Evolutionary conservation across 75 land plant species (phyloP), one percentile per base, ranked within the genome.

Genomic region (Ceratopteris richardii): DNA sequence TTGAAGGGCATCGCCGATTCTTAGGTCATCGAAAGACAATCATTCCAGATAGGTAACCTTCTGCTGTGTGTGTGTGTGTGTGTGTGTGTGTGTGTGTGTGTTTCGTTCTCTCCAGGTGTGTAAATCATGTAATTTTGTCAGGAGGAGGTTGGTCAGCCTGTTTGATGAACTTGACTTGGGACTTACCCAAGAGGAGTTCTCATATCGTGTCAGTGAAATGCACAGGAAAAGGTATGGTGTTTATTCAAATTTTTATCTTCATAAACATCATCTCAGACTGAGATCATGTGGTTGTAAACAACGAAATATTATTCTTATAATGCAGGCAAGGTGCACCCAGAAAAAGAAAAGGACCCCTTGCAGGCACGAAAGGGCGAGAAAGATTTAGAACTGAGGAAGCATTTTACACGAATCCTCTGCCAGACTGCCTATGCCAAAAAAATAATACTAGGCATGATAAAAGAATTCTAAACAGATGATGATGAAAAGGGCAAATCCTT

Each of bases 361-460:
- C 83, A 44, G 98, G 96, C 27, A 86, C 89, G 24, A 93, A 70
- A 65, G 98, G 98, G n/a, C 75, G 53, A 56, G 96, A 90, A 29
- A 68, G 96, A 42, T 86, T 89, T 56, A 73, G 87, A 19, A 83
- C 91, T n/a, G 98, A 93, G 62, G 96, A 93, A 64, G 73, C 87
- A 47, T 93, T 93, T 63, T 93, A 93, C 46, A 83, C 77, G 39
- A 93, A 93, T 39, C 98, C 98, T 39, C 50, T 79, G 22, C 98
- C 98, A 1, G 98, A 90, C 48, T 93, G 98, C 64, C 54, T 93
- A 29, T 93, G 98, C 52, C 77, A 36, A 44, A 72, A 44, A 23
- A 18, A 5, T 46, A 46, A 21, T 40, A 40, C 42, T 14, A 40
- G 14, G 42, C n/a, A n/a, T n/a, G n/a, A n/a, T n/a, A n/a, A n/a